Percentiles rank a stretch among this genome's conserved stretches.
These are phyloP conservation scores for Stagonosporopsis rhizophila DNA, from an alignment of 2,329 filamentous ascomycete species.

Conservation along the genomic window DNA sequence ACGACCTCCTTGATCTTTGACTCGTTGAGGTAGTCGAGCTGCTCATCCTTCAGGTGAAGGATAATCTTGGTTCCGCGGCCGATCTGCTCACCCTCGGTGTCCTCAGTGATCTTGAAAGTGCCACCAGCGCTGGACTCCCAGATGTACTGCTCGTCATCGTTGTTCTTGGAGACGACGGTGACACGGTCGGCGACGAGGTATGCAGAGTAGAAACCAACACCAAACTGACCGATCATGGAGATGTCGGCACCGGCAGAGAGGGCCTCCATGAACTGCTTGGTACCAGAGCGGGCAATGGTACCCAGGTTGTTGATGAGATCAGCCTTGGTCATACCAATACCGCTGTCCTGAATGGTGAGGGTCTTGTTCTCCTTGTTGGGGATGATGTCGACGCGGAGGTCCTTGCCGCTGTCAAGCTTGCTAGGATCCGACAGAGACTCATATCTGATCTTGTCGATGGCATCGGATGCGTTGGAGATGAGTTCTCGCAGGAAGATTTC, in stretches of 20 bases:
- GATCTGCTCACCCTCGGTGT: slow-evolving; percentile 88
- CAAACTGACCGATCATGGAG: slow-evolving; percentile 99
- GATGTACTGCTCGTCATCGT: slow-evolving; percentile 99
- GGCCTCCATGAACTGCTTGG: slow-evolving; percentile 99
- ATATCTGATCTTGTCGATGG: slow-evolving; percentile 99
- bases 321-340: slow-evolving; percentile 99
- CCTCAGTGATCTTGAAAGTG: slow-evolving; percentile 90
- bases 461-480: slow-evolving; percentile 98
- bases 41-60: slow-evolving; percentile 99
- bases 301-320: slow-evolving; percentile 99
- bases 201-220: slow-evolving; percentile 99
- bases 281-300: slow-evolving; percentile 98
- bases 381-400: slow-evolving; percentile 98
- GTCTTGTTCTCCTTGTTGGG: slow-evolving; percentile 98
- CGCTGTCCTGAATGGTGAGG: slow-evolving; percentile 93
- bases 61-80: slow-evolving; percentile 98
- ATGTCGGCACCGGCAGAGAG: slow-evolving; percentile 98
- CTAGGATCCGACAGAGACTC: slow-evolving; percentile 94
- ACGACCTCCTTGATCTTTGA: slow-evolving; percentile 99
- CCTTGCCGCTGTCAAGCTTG: slow-evolving; percentile 97
- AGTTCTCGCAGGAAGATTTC: slow-evolving; percentile 99
- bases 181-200: slow-evolving; percentile 99
- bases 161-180: slow-evolving; percentile 96
- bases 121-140: slow-evolving; percentile 98
- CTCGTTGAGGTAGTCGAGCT: slow-evolving; percentile 98